A percentile compares a stretch with the other conserved stretches of the same genome.
These are phyloP conservation scores for Neurospora sp. DNA, from an alignment of 495 filamentous ascomycete species.

Conservation along the genomic window DNA sequence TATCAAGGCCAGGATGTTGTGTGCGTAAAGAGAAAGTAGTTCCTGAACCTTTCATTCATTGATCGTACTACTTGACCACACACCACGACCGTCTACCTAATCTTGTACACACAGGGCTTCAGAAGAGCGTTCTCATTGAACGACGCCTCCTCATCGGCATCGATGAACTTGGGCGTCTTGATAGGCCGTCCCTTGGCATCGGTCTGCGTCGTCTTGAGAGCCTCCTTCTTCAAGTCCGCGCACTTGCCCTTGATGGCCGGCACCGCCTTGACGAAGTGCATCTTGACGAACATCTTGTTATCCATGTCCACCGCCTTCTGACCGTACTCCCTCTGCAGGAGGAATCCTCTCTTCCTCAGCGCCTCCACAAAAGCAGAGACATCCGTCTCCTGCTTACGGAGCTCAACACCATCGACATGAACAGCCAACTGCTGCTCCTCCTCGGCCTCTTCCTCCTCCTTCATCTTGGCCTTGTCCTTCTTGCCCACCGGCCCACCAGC, in stretches of 20 bases:
- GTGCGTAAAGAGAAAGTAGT: not conserved
- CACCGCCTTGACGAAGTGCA: constrained; percentile 79
- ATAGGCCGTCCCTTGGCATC: constrained; percentile 13
- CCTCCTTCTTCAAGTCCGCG: constrained; percentile 18
- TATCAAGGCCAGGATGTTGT: not conserved
- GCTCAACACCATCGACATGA: constrained; percentile 41
- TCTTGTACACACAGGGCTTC: constrained; percentile 97
- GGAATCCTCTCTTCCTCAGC: constrained; percentile 65
- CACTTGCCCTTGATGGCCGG: constrained; percentile 63
- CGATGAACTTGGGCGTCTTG: constrained; percentile 52
- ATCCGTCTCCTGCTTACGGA: constrained; percentile 59
- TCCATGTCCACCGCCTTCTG: constrained; percentile 60
- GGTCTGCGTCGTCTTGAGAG: not conserved
- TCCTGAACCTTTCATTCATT: not conserved
- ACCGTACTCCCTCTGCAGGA: constrained; percentile 46
- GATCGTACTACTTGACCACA: not conserved
- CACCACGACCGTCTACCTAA: constrained; percentile 41
- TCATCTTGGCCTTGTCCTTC: constrained; percentile 43
- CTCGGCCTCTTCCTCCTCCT: constrained; percentile 29
- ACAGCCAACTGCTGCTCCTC: constrained; percentile 40
- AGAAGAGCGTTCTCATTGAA: constrained; percentile 54
- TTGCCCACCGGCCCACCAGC: constrained; percentile 2
- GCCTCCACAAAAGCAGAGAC: constrained; percentile 84
- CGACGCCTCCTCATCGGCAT: constrained; percentile 41
- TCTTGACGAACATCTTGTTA: constrained; percentile 97